These are phyloP conservation scores for Penicillium psychrosexuale DNA, from an alignment of 2,329 filamentous ascomycete species.

Conservation along the genomic window DNA sequence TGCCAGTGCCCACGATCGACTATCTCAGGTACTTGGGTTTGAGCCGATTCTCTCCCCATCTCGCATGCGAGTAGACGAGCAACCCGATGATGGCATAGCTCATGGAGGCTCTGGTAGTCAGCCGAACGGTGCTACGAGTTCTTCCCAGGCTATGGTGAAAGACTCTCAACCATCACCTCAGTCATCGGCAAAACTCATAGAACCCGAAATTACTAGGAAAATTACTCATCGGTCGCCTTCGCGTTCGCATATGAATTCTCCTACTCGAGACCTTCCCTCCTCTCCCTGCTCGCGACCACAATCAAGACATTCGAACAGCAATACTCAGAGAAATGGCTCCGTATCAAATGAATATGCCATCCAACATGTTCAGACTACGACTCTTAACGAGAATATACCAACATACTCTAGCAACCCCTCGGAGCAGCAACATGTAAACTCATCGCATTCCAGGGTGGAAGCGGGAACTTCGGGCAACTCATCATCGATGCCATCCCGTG, in stretches of 20 bases:
- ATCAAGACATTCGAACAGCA: conserved; percentile 3
- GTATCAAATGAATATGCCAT: conserved; percentile 5
- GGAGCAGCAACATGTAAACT: conserved; percentile 3
- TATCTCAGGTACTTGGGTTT: conserved; percentile 38
- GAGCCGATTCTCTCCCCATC: conserved; percentile 20
- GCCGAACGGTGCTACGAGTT: conserved; percentile 13
- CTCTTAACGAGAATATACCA: conserved; percentile 8
- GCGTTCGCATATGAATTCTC: conserved; percentile 10
- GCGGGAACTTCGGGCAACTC: conserved; percentile 25
- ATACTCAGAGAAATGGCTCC: not conserved
- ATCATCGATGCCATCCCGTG: conserved; percentile 40
- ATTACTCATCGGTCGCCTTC: not conserved
- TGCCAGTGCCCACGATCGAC: conserved; percentile 36
- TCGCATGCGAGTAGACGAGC: conserved; percentile 3
- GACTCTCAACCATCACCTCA: conserved; percentile 39
- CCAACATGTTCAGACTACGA: conserved; percentile 5
- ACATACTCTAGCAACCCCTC: conserved; percentile 17
- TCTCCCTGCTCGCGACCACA: conserved; percentile 23
- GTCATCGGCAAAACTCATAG: conserved; percentile 12
- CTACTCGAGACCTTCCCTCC: conserved; percentile 20
- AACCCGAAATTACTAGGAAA: not conserved
- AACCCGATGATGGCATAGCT: not conserved
- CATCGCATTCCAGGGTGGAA: conserved; percentile 8
- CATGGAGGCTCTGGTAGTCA: conserved; percentile 7
- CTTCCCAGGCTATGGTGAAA: conserved; percentile 37